phyloP scores from a whole-genome alignment of 2,329 filamentous ascomycete genomes.

The Sclerotinia trifoliorum region DNA sequence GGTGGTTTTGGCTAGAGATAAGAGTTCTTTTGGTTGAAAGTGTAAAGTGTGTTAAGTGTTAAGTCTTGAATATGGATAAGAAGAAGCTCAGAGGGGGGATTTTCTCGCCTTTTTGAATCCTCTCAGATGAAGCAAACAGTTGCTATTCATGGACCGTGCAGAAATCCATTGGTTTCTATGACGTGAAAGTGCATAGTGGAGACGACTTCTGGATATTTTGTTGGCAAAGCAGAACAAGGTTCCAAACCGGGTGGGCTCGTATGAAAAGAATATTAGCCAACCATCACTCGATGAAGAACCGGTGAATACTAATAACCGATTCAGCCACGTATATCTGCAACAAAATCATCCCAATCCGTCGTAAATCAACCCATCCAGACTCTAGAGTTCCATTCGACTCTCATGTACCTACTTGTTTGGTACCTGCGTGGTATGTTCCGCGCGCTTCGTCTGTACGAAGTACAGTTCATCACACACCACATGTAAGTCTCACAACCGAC shows the following conservation, averaged over 20 bases:
- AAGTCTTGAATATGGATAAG: not conserved
- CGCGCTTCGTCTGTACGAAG: not conserved
- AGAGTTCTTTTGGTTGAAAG: not conserved
- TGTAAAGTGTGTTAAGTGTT: not conserved
- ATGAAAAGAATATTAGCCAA: not conserved
- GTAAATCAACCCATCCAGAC: not conserved
- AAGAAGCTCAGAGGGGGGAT: not conserved
- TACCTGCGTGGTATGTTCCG: conserved; percentile 16
- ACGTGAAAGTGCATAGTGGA: conserved; percentile 13
- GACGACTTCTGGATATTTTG: conserved; percentile 7
- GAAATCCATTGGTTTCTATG: not conserved
- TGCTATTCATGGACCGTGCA: not conserved
- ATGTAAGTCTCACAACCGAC: conserved; percentile 10
- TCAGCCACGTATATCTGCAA: conserved; percentile 16
- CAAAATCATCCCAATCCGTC: not conserved
- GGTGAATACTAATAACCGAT: conserved; percentile 1
- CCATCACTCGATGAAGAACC: not conserved
- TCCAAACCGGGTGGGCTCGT: not conserved
- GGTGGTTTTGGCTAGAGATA: not conserved
- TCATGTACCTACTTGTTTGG: conserved; percentile 5
- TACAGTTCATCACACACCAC: conserved; percentile 13
- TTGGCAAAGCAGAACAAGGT: conserved; percentile 13
- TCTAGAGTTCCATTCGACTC: not conserved
- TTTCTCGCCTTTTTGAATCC: conserved; percentile 15
- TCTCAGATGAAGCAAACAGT: not conserved